Conservation (phyloP, 192 early-diverging fungal species). For the Coemansia sp. region DNA sequence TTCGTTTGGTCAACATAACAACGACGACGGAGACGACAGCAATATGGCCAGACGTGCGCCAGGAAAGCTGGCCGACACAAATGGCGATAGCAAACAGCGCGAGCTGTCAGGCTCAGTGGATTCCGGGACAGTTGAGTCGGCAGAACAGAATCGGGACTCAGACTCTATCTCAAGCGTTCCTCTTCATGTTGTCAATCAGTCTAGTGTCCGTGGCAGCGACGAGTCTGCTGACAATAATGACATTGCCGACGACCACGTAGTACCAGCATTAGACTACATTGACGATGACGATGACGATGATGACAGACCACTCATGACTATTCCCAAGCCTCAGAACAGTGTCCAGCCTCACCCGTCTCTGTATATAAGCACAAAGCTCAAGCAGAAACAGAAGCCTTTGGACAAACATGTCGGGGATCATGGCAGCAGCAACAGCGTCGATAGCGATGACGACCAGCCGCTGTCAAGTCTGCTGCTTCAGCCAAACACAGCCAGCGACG, state of each 20-base stretch:
- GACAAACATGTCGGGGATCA: slow-evolving; percentile 7
- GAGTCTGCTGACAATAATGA: slow-evolving; percentile 7
- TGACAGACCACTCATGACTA: slow-evolving; percentile 28
- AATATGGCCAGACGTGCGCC: neutral
- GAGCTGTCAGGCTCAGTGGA: neutral
- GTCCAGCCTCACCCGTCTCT: slow-evolving; percentile 9
- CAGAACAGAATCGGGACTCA: neutral
- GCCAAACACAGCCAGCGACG: slow-evolving; percentile 21
- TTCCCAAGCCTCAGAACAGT: slow-evolving; percentile 18
- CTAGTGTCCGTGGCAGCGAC: slow-evolving; percentile 17
- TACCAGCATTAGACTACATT: slow-evolving; percentile 2
- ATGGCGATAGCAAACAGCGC: neutral
- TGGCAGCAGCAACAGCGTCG: slow-evolving; percentile 11
- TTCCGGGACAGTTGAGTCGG: neutral
- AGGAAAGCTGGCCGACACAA: neutral
- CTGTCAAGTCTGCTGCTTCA: slow-evolving; percentile 39
- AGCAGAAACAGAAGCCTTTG: neutral
- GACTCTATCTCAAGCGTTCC: slow-evolving; percentile 16
- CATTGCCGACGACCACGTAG: slow-evolving; percentile 9
- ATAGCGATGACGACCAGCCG: slow-evolving; percentile 49
- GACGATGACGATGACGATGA: slow-evolving; percentile 35
- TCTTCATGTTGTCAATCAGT: slow-evolving; percentile 31
- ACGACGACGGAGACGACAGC: neutral
- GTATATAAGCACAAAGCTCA: slow-evolving; percentile 17
- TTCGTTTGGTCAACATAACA: neutral